Evolutionary conservation across 2,329 filamentous ascomycete genomes (phyloP), one percentile per base, ranked within the genome.

Genomic region (Sporothrix pseudoabietina): DNA sequence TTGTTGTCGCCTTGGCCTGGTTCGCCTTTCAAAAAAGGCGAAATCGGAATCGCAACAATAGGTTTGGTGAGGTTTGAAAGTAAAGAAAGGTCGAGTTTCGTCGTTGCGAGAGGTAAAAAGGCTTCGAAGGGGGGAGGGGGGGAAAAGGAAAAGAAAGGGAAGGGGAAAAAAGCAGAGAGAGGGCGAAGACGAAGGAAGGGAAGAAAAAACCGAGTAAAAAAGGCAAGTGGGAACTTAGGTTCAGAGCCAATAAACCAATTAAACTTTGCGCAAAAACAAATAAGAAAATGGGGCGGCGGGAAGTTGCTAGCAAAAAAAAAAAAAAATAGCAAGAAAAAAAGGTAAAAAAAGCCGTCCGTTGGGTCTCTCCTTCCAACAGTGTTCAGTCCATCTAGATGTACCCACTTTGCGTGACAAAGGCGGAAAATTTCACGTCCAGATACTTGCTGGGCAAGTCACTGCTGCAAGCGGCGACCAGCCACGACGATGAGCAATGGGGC

Each of bases 11-110:
- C 83, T 79, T 71, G 75, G 81, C 81, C 83, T 84, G 68, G 81
- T 82, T 85, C 84, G 85, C 86, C 85, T 87, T 83, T 81, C 79
- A 81, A 80, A 79, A 83, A 85, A 83, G 83, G 83, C 83, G 82
- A 80, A 78, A 79, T 80, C 79, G 80, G 63, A 76, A 74, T 75
- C 73, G 65, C 74, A 74, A 71, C 74, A 76, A 74, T 74, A 57
- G 54, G 69, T 69, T 73, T 66, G 72, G 41, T 69, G 68, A 44
- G 68, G 22, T 44, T 70, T 19, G 30, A 12, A 30, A 55, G 49
- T 66, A 52, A 47, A 44, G 30, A 54, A 47, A 16, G 19, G 26
- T 22, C 19, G 44, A 30, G 6, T 69, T 54, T 55, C 30, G 47
- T 55, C 47, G 16, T 39, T 69, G 66, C 47, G 65, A 68, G 39